Base-by-base conservation (phyloP, 495 filamentous ascomycete genomes). In the Aspergillus affinis region DNA sequence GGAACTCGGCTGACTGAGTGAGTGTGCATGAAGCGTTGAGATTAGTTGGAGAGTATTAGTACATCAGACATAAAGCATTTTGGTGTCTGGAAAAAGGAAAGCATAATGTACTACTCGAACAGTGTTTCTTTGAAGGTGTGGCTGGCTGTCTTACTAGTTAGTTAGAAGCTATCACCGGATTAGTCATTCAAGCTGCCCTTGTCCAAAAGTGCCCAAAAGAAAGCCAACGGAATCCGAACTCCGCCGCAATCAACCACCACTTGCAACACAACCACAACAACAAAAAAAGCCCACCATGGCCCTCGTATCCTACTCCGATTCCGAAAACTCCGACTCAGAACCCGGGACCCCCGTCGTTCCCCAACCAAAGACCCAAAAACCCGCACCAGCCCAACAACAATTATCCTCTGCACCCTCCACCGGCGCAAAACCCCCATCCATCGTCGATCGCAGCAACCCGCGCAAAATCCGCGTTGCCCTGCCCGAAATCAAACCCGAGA, bases 271-370 rank as follows among this genome's bases (percentile, higher is more conserved):
- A 15, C n/a, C n/a, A n/a, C 10, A 32, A 32, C 30, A 7, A 8
- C 30, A 32, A 32, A 7, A 32, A 7, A 41, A 15, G 1, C 36
- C 36, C 36, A 64, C 45, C 48, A 95, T 94, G 90, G 85, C 77
- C 27, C 77, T 94, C 29, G 90, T 94, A 55, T 84, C 88, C 58
- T 94, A 95, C 66, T 91, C 91, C 32, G 92, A 94, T 65, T 95
- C 91, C 0, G 92, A 96, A 62, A 85, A 76, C 41, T 89, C 89
- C 15, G 90, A 93, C 47, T 65, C 72, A n/a, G 82, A 88, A 52
- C 64, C 68, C 26, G 55, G 64, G 15, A 51, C 67, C 18, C 66
- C 70, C 46, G 47, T 74, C n/a, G 54, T 68, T 18, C 63, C 74
- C 3, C 27, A 49, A 12, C 26, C 62, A 5, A 30, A 59, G 3